These are phyloP conservation scores for Boletus speciosus DNA, from an alignment of 768 basidiomycete genomes.

Conservation along the genomic window DNA sequence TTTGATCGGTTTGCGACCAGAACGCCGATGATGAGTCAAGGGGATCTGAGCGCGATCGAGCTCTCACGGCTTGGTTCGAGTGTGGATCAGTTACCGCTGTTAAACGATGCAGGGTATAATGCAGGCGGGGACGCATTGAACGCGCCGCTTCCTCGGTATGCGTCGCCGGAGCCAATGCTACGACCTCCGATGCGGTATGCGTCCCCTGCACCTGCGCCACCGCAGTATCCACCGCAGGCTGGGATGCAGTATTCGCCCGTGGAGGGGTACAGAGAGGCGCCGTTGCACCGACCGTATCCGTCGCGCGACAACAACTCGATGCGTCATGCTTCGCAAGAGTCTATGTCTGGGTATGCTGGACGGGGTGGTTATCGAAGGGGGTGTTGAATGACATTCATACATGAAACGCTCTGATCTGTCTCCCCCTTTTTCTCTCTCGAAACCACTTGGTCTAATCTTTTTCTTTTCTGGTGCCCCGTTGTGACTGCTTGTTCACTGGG, in stretches of 20 bases:
- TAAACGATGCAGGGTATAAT: constrained; percentile 32
- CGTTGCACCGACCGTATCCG: constrained; percentile 55
- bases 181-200: constrained; percentile 27
- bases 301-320: constrained; percentile 15
- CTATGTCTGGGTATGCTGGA: constrained; percentile 27
- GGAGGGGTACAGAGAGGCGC: constrained; percentile 53
- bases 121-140: constrained; percentile 5
- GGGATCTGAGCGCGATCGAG: constrained; percentile 44
- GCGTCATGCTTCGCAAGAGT: constrained; percentile 15
- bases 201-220: constrained; percentile 39
- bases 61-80: constrained; percentile 51
- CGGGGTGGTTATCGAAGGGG: constrained; percentile 29
- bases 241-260: constrained; percentile 24
- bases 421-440: background rate
- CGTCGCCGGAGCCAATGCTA: constrained; percentile 16
- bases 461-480: background rate
- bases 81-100: constrained; percentile 57
- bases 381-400: constrained; percentile 1
- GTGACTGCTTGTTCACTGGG: background rate
- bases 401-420: background rate
- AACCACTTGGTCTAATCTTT: constrained; percentile 6
- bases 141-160: constrained; percentile 27
- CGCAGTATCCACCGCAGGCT: constrained; percentile 38
- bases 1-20: constrained; percentile 59
- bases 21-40: constrained; percentile 36